These are phyloP conservation scores for Brassica incana DNA, from an alignment of 345 rosid species.

Conservation along the genomic window DNA sequence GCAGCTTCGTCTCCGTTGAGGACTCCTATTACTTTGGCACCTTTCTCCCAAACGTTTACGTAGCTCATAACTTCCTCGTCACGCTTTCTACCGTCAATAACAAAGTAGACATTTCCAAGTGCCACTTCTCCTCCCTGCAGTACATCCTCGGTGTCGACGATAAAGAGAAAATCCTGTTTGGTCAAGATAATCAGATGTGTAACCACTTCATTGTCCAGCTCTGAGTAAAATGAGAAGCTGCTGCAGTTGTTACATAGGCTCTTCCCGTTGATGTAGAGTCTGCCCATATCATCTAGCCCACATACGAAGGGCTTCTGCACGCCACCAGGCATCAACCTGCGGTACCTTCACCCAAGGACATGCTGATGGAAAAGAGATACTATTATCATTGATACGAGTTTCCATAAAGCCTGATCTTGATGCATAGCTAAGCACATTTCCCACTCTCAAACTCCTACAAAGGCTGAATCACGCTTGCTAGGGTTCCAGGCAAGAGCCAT, in stretches of 20 bases:
- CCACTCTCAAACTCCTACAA: conserved; percentile 92
- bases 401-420: conserved; percentile 51
- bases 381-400: conserved; percentile 43
- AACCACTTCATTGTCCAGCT: conserved; percentile 58
- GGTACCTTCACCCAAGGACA: conserved; percentile 78
- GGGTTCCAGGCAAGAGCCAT: conserved; percentile 65
- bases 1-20: conserved; percentile 92
- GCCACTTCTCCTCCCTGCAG: conserved; percentile 61
- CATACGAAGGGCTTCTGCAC: conserved; percentile 54
- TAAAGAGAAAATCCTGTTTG: conserved; percentile 82
- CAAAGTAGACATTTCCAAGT: conserved; percentile 54
- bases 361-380: conserved; percentile 52
- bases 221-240: conserved; percentile 85
- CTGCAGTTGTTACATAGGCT: conserved; percentile 77
- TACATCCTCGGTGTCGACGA: conserved; percentile 70
- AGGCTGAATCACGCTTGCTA: conserved; percentile 60
- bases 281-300: conserved; percentile 87
- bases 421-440: conserved; percentile 51
- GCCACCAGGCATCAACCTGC: conserved; percentile 44
- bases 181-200: conserved; percentile 85
- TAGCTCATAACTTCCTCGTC: conserved; percentile 62
- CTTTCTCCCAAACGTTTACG: conserved; percentile 86
- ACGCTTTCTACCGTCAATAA: conserved; percentile 51
- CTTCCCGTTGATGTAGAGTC: conserved; percentile 66
- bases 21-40: conserved; percentile 81